These are phyloP conservation scores for Sclerotiophoma versabilis DNA, from an alignment of 2,329 filamentous ascomycete genomes.

Conservation along the genomic window DNA sequence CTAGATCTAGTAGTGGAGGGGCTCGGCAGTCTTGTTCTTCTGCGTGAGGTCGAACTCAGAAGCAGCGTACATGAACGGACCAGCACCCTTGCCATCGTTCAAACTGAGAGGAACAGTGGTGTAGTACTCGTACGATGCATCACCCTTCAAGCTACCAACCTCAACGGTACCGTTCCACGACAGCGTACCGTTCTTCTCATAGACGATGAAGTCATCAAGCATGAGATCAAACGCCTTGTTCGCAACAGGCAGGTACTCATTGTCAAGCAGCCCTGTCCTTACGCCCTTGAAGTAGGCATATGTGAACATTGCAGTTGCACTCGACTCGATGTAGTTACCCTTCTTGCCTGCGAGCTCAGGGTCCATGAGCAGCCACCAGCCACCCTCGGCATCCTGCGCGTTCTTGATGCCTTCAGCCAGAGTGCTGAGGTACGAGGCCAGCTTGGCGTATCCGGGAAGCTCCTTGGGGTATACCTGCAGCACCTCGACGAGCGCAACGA, in stretches of 20 bases:
- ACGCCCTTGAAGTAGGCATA: slow-evolving; percentile 48
- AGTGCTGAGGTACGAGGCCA: slow-evolving; percentile 51
- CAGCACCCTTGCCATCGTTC: slow-evolving; percentile 53
- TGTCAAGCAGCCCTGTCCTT: slow-evolving; percentile 42
- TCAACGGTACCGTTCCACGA: slow-evolving; percentile 61
- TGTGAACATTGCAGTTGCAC: slow-evolving; percentile 61
- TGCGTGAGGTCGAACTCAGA: slow-evolving; percentile 38
- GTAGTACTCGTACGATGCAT: slow-evolving; percentile 59
- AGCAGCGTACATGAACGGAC: slow-evolving; percentile 51
- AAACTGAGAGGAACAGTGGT: slow-evolving; percentile 42
- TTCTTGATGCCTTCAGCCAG: slow-evolving; percentile 53
- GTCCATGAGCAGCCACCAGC: slow-evolving; percentile 67
- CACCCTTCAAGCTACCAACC: slow-evolving; percentile 60
- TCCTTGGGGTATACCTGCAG: slow-evolving; percentile 55
- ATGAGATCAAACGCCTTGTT: slow-evolving; percentile 56
- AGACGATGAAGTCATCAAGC: slow-evolving; percentile 55
- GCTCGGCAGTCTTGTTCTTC: slow-evolving; percentile 1
- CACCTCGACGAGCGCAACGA: slow-evolving; percentile 55
- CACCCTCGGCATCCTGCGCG: slow-evolving; percentile 56
- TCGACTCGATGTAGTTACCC: slow-evolving; percentile 68
- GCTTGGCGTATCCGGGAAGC: slow-evolving; percentile 47
- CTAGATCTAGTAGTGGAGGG: background rate
- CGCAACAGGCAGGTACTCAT: slow-evolving; percentile 49
- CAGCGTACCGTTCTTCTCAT: slow-evolving; percentile 56
- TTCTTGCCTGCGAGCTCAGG: slow-evolving; percentile 52